These are phyloP conservation scores for Ensete glaucum DNA, from an alignment of 176 grass and related monocot species.

Conservation along the genomic window DNA sequence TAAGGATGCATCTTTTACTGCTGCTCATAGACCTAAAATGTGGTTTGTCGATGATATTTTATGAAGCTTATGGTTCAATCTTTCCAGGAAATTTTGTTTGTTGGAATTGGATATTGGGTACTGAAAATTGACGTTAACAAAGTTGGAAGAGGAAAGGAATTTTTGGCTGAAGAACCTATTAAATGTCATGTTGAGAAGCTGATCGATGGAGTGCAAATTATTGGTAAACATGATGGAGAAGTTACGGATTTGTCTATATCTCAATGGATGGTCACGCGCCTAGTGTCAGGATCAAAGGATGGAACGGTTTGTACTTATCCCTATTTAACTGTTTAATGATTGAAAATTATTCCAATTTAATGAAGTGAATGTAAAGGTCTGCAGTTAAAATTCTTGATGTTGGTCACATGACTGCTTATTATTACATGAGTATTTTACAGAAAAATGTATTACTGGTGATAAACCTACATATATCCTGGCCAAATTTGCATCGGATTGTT, in stretches of 20 bases:
- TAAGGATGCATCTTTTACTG: too few relatives aligned
- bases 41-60: not conserved
- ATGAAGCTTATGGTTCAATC: not conserved
- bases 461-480: not conserved
- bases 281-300: slow-evolving; percentile 91
- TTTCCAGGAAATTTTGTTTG: slow-evolving; percentile 74
- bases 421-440: not conserved
- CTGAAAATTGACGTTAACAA: slow-evolving; percentile 75
- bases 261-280: slow-evolving; percentile 93
- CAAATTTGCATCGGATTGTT: not conserved
- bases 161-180: slow-evolving; percentile 56
- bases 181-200: slow-evolving; percentile 59
- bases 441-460: not conserved
- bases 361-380: not conserved
- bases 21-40: too few relatives aligned
- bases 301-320: slow-evolving; percentile 55
- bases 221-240: slow-evolving; percentile 90
- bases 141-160: slow-evolving; percentile 68
- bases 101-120: slow-evolving; percentile 70
- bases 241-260: slow-evolving; percentile 82
- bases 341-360: not conserved
- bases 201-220: slow-evolving; percentile 49
- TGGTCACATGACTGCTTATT: not conserved
- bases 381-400: not conserved
- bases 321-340: not conserved